These are phyloP conservation scores for Primulina huaijiensis DNA, from an alignment of 257 asterid species.

Conservation along the genomic window DNA sequence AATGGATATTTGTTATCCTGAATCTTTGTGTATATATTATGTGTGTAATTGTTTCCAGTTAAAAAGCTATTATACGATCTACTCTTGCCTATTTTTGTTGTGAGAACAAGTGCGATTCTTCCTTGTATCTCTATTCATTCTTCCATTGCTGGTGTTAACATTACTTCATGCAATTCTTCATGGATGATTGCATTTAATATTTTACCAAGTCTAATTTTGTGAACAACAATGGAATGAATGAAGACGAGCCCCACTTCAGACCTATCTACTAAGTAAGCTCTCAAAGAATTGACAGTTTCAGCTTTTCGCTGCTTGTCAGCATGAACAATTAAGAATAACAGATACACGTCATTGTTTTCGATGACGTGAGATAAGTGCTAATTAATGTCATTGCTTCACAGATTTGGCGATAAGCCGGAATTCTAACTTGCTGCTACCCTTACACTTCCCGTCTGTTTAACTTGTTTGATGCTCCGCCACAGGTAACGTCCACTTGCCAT, in stretches of 20 bases:
- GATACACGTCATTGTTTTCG: too few species aligned
- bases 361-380: too few species aligned
- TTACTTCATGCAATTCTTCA: background rate
- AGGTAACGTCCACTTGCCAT: slow-evolving; percentile 53
- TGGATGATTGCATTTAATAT: background rate
- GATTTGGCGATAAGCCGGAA: too few species aligned
- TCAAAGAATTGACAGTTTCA: background rate
- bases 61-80: background rate
- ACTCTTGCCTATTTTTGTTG: background rate
- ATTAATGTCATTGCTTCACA: too few species aligned
- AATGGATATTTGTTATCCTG: slow-evolving; percentile 1
- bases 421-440: too few species aligned
- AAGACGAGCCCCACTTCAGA: background rate
- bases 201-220: background rate
- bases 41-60: slow-evolving; percentile 28
- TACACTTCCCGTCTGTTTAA: slow-evolving; percentile 13
- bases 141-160: background rate
- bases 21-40: background rate
- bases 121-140: background rate
- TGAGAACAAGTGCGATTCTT: too few species aligned
- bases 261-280: background rate
- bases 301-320: background rate
- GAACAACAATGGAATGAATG: background rate
- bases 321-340: too few species aligned
- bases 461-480: slow-evolving; percentile 40